Base-by-base conservation (phyloP, 495 filamentous ascomycete species). In the Penicillium coffeae region DNA sequence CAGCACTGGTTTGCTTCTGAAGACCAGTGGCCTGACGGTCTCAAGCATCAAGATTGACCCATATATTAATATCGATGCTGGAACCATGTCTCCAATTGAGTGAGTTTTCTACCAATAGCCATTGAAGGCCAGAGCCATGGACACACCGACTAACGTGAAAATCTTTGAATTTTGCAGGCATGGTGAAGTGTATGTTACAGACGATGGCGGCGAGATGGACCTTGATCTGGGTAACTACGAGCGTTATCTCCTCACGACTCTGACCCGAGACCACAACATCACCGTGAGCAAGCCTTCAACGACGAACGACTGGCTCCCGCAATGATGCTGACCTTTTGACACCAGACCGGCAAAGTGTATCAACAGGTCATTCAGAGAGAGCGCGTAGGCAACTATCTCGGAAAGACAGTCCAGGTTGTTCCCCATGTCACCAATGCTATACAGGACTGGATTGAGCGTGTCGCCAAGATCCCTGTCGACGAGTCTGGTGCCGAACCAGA, bases 151-250 rank as follows among this genome's bases (percentile, higher is more conserved):
- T n/a, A n/a, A n/a, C n/a, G n/a, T n/a, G n/a, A n/a, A n/a, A 20
- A 19, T 19, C 20, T 47, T 16, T 21, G 40, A 39, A 5, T 40
- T 35, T 10, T 33, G n/a, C n/a, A 84, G 82, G 51, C 86, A 87
- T 59, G 86, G 86, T 27, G 86, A 90, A 60, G 80, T 83, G 42
- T 90, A 84, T 52, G 86, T 89, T 15, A 75, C 84, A 32, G 76
- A 85, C 61, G 87, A 90, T 57, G 85, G 86, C 40, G 87, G 85
- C 45, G 89, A 95, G 69, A 81, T 83, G 42, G 93, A 98, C 68
- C 79, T 98, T 9, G 93, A 98, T 66, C 79, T 98, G 16, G 93
- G 93, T 35, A 96, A 97, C 72, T 98, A 98, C 66, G 92, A 97
- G 69, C 55, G 60, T 8, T 63, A 63, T 43, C 60, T 63, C 35